Conservation (phyloP, 169 alveolate genomes). For the Neospora caninum region DNA sequence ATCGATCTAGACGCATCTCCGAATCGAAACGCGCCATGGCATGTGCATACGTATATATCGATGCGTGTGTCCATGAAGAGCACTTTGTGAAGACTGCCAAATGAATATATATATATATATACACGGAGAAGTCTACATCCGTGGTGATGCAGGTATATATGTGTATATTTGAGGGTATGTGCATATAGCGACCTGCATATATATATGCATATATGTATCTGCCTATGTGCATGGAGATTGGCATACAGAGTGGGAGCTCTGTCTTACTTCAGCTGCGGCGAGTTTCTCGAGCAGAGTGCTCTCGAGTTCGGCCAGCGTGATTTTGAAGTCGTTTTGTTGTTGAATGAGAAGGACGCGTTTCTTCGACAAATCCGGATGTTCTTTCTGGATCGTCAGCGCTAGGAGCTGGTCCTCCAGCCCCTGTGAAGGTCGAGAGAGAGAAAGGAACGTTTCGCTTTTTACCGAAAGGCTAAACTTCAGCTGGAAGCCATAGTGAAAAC, state of each 20-base stretch:
- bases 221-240: too few relatives aligned
- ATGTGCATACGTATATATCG: too few relatives aligned
- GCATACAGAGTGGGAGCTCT: too few relatives aligned
- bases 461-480: too few relatives aligned
- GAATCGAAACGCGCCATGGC: too few relatives aligned
- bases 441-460: too few relatives aligned
- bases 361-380: conserved; percentile 92
- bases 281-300: conserved; percentile 89
- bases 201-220: too few relatives aligned
- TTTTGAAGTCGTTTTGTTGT: conserved; percentile 94
- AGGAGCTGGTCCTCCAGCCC: conserved; percentile 96
- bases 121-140: not conserved
- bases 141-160: not conserved
- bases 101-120: not conserved
- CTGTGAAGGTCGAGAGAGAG: conserved; percentile 38
- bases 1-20: too few relatives aligned
- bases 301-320: conserved; percentile 93
- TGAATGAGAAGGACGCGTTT: conserved; percentile 91
- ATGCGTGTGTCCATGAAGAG: too few relatives aligned
- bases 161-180: not conserved
- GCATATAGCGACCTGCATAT: not conserved
- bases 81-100: too few relatives aligned
- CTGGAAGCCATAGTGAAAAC: too few relatives aligned
- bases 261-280: conserved; percentile 77
- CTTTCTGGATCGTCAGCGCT: conserved; percentile 93